Evolutionary conservation across 176 grass and related monocot genomes (phyloP).

Genomic region (Musa schizocarpa): DNA sequence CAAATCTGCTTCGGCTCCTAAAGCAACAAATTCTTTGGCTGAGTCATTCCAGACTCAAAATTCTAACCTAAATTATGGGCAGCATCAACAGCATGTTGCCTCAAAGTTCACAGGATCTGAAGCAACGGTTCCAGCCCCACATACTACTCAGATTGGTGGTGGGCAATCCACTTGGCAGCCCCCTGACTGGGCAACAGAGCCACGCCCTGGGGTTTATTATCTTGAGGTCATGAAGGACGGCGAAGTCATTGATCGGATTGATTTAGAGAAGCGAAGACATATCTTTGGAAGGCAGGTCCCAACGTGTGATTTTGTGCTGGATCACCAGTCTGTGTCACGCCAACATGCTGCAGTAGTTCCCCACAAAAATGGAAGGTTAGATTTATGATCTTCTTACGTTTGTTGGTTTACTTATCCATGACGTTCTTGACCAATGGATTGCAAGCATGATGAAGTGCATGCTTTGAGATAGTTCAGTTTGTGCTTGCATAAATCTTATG

Average conservation of each 20-base stretch:
- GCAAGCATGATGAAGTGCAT: background rate
- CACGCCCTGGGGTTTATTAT: slow-evolving; percentile 64
- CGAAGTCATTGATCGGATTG: slow-evolving; percentile 75
- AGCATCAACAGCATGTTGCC: slow-evolving; percentile 25
- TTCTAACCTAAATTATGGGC: slow-evolving; percentile 5
- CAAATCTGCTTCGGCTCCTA: slow-evolving; percentile 21
- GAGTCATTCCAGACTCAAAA: slow-evolving; percentile 20
- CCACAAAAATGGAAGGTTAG: slow-evolving; percentile 88
- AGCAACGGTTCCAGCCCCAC: slow-evolving; percentile 7
- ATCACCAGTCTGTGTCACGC: slow-evolving; percentile 92
- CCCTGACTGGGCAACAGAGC: slow-evolving; percentile 84
- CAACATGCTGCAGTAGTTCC: slow-evolving; percentile 91
- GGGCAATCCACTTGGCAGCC: slow-evolving; percentile 84
- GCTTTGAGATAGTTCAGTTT: background rate
- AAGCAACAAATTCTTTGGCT: slow-evolving; percentile 20
- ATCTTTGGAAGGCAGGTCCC: slow-evolving; percentile 89
- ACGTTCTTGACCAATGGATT: background rate
- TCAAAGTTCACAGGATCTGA: slow-evolving; percentile 21
- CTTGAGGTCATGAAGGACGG: slow-evolving; percentile 86
- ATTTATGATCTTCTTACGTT: background rate
- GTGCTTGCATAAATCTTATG: too few species aligned
- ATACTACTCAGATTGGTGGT: slow-evolving; percentile 65
- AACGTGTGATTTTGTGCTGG: slow-evolving; percentile 79
- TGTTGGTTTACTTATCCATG: background rate
- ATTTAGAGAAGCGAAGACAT: slow-evolving; percentile 77